phyloP scores from a whole-genome alignment of 2,329 filamentous ascomycete genomes.

The Xylariaceae sp. region DNA sequence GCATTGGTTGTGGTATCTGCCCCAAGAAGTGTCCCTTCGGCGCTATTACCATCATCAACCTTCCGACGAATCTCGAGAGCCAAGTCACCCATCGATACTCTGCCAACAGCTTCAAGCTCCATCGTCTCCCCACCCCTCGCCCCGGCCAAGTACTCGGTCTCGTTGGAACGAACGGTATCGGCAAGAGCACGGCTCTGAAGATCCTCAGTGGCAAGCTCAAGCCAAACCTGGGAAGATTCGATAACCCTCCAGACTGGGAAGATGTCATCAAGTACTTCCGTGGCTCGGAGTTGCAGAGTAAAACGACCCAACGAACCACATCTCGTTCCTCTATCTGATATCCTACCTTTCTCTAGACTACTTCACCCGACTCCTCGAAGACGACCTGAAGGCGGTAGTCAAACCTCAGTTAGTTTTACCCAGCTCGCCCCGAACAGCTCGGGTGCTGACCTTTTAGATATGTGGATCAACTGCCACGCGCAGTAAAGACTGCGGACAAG shows the following conservation, averaged over 20 bases:
- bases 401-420: slow-evolving; percentile 67
- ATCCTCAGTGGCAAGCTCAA: slow-evolving; percentile 98
- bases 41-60: slow-evolving; percentile 99
- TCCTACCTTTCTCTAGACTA: slow-evolving; percentile 58
- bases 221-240: slow-evolving; percentile 90
- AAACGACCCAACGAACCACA: neutral
- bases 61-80: slow-evolving; percentile 97
- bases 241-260: slow-evolving; percentile 98
- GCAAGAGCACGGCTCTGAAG: slow-evolving; percentile 99
- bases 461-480: slow-evolving; percentile 94
- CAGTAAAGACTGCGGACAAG: slow-evolving; percentile 76
- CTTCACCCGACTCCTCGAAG: slow-evolving; percentile 96
- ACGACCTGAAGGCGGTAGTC: slow-evolving; percentile 94
- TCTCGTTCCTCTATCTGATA: slow-evolving; percentile 13
- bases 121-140: slow-evolving; percentile 90
- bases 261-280: slow-evolving; percentile 98
- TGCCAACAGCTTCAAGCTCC: slow-evolving; percentile 99
- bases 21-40: slow-evolving; percentile 99
- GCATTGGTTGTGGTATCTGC: slow-evolving; percentile 98
- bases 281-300: slow-evolving; percentile 89
- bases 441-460: slow-evolving; percentile 41
- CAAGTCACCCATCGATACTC: slow-evolving; percentile 98
- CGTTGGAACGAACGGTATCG: slow-evolving; percentile 99
- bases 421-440: neutral
- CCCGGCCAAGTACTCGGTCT: slow-evolving; percentile 93